Evolutionary conservation across 2,329 filamentous ascomycete genomes (phyloP).

Genomic region (Thermomyces lanuginosus): DNA sequence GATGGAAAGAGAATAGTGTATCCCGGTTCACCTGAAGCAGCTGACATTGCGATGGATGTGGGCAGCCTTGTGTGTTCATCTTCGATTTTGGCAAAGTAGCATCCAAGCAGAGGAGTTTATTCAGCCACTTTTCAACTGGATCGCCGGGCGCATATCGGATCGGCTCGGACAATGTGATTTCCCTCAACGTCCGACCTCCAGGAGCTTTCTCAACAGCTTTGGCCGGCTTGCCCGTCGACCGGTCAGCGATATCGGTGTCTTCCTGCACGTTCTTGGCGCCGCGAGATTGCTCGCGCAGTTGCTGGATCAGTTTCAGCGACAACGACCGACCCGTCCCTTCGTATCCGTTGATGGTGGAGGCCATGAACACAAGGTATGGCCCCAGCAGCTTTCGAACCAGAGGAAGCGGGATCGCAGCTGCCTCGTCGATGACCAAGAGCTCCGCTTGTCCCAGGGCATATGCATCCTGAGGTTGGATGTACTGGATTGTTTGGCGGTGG

Average conservation of each 20-base stretch:
- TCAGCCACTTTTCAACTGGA: conserved; percentile 88
- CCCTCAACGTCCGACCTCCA: conserved; percentile 64
- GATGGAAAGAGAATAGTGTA: conserved; percentile 94
- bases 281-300: conserved; percentile 82
- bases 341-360: conserved; percentile 96
- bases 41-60: conserved; percentile 81
- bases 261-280: conserved; percentile 39
- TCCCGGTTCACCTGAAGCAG: conserved; percentile 89
- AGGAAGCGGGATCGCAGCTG: conserved; percentile 85
- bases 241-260: conserved; percentile 55
- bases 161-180: conserved; percentile 84
- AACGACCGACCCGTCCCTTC: conserved; percentile 91
- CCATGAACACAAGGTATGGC: conserved; percentile 96
- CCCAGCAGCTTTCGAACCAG: conserved; percentile 89
- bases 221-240: conserved; percentile 56
- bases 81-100: conserved; percentile 71
- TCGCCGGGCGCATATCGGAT: conserved; percentile 90
- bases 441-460: conserved; percentile 92
- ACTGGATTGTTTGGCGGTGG: conserved; percentile 95
- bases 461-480: conserved; percentile 90
- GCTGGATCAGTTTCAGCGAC: conserved; percentile 91
- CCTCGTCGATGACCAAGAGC: conserved; percentile 89
- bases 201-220: conserved; percentile 46
- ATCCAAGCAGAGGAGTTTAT: conserved; percentile 82
- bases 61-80: conserved; percentile 58